Evolutionary conservation across 768 basidiomycete genomes (phyloP).

Genomic region (Trametes cinnabarina): DNA sequence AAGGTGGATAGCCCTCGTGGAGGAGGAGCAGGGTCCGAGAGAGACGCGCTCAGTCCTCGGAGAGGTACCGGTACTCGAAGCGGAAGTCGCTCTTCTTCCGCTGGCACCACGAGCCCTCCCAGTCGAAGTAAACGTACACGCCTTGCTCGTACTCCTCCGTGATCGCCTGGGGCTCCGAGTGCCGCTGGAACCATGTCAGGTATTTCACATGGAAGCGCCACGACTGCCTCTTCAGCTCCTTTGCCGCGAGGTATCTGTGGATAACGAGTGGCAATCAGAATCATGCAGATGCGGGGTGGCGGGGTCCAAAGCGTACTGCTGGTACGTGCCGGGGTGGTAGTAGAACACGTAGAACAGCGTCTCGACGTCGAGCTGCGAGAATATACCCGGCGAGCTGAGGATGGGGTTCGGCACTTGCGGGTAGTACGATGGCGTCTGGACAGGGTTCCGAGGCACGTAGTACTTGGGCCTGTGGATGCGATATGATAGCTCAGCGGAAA

Average conservation of each 20-base stretch:
- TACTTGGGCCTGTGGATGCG: slow-evolving; percentile 78
- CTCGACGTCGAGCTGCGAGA: slow-evolving; percentile 91
- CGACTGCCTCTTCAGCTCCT: slow-evolving; percentile 94
- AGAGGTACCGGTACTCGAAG: slow-evolving; percentile 93
- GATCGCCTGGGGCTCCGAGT: slow-evolving; percentile 96
- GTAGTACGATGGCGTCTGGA: slow-evolving; percentile 89
- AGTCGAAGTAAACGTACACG: slow-evolving; percentile 98
- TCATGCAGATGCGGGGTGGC: neutral
- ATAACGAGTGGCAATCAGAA: neutral
- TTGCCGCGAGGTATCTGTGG: slow-evolving; percentile 86
- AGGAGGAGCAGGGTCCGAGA: neutral
- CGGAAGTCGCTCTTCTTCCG: slow-evolving; percentile 98
- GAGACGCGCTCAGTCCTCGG: slow-evolving; percentile 63
- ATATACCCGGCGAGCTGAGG: slow-evolving; percentile 79
- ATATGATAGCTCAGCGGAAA: neutral
- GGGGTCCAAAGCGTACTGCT: slow-evolving; percentile 64
- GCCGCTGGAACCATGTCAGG: slow-evolving; percentile 98
- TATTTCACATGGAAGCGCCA: slow-evolving; percentile 99
- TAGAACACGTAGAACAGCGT: slow-evolving; percentile 99
- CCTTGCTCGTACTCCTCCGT: slow-evolving; percentile 99
- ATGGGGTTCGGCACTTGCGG: slow-evolving; percentile 83
- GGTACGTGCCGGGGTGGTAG: slow-evolving; percentile 95
- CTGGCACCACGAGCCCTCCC: slow-evolving; percentile 99
- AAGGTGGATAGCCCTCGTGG: neutral
- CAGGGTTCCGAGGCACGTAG: slow-evolving; percentile 91